Conservation (phyloP, 768 basidiomycete genomes). For the Tulasnella sp. region DNA sequence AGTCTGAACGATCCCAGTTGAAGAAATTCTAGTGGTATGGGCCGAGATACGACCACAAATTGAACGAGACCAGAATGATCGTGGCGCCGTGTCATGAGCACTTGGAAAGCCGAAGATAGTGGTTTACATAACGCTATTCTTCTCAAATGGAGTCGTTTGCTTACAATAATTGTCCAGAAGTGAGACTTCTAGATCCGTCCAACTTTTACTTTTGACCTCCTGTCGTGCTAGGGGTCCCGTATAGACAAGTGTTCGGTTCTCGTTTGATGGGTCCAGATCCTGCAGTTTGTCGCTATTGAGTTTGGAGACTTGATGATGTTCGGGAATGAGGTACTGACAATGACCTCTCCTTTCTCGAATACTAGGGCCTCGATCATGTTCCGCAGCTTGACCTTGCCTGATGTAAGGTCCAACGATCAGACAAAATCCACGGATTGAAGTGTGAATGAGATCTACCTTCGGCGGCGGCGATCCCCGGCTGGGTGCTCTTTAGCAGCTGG, state of each 20-base stretch:
- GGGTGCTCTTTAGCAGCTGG: conserved; percentile 69
- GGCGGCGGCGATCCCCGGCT: conserved; percentile 85
- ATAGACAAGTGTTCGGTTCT: conserved; percentile 60
- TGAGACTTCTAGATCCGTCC: conserved; percentile 56
- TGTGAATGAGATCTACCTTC: conserved; percentile 32
- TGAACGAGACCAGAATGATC: conserved; percentile 28
- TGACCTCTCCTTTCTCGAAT: conserved; percentile 69
- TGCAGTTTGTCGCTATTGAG: conserved; percentile 24
- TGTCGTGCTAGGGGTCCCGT: conserved; percentile 52
- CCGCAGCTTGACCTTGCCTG: conserved; percentile 75
- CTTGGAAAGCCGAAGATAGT: neutral
- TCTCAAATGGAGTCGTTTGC: no score
- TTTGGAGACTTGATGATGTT: neutral
- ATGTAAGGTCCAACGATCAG: no score
- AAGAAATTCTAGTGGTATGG: conserved; percentile 70
- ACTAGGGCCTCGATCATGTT: conserved; percentile 62
- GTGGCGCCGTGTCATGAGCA: conserved; percentile 14
- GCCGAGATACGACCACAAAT: conserved; percentile 47
- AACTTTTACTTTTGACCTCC: conserved; percentile 53
- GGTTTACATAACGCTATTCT: no score
- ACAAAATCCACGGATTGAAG: neutral
- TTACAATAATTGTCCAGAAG: conserved; percentile 69
- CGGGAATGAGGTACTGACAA: no score
- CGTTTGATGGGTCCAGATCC: conserved; percentile 76
- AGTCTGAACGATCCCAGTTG: conserved; percentile 53